phyloP scores from a whole-genome alignment of 2,329 filamentous ascomycete genomes.

The Fusarium setosum region DNA sequence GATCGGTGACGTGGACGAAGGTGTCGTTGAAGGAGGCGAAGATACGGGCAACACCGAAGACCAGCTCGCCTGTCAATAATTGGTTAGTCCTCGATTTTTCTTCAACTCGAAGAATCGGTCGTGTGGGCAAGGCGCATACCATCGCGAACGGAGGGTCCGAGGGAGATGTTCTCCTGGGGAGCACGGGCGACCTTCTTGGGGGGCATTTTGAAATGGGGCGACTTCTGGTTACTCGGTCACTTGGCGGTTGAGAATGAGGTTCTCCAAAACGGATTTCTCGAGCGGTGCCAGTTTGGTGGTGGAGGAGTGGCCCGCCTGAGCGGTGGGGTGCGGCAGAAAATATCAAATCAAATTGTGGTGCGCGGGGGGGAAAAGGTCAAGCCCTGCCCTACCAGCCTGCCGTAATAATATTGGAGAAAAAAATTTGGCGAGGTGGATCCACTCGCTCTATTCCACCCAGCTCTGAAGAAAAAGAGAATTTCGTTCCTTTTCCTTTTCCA shows the following conservation, averaged over 20 bases:
- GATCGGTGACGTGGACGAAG: conserved; percentile 99
- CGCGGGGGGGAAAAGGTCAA: conserved; percentile 29
- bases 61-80: conserved; percentile 79
- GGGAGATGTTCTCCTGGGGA: conserved; percentile 96
- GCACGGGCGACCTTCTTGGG: conserved; percentile 90
- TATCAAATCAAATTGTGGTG: conserved; percentile 34
- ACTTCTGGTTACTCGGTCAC: conserved; percentile 50
- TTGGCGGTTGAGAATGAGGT: conserved; percentile 50
- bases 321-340: conserved; percentile 55
- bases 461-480: conserved; percentile 29
- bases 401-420: too few species aligned
- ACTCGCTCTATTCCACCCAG: conserved; percentile 18
- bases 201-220: conserved; percentile 76
- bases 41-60: conserved; percentile 98
- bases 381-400: conserved; percentile 51
- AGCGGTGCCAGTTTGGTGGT: conserved; percentile 42
- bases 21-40: conserved; percentile 93
- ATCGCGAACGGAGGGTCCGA: conserved; percentile 96
- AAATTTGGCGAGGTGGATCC: conserved; percentile 23
- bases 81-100: conserved; percentile 24
- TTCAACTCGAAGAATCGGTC: conserved; percentile 1
- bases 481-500: conserved; percentile 11
- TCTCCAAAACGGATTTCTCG: conserved; percentile 41
- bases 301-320: conserved; percentile 40
- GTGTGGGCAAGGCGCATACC: conserved; percentile 64